Base-by-base conservation (phyloP, 2,329 filamentous ascomycete genomes). In the Aspergillus intermedius region DNA sequence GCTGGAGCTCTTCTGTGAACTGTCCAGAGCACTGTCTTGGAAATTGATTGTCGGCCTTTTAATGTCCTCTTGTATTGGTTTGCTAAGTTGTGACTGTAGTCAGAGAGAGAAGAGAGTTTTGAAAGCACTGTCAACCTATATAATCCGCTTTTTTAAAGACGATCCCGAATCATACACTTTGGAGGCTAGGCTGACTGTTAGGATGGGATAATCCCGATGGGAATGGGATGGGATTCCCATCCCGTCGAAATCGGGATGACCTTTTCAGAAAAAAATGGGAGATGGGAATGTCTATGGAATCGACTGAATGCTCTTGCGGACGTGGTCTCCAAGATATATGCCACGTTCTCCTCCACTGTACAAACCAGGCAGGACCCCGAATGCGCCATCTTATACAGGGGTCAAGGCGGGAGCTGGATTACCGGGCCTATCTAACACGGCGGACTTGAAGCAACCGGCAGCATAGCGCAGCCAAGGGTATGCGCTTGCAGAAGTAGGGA, bases 31-130 rank as follows among this genome's bases (percentile, higher is more conserved):
- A n/a, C 19, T 28, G 32, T 42, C 10, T 34, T 12, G 8, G 48
- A 17, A 39, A 39, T n/a, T 9, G 17, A 8, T 9, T 39, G 12
- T 9, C 5, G 15, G 17, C 15, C 8, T 4, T 17, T n/a, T 5
- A 9, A 39, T 39, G 6, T 48, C 12, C 15, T 49, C 42, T 42
- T 51, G 53, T 48, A 55, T 53, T 17, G 47, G 19, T 21, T 21
- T 21, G 19, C 19, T 21, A 21, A 21, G 19, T 21, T 21, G 19
- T 21, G 19, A 21, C 19, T 21, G 19, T 21, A 21, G 19, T 21
- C 19, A 21, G 19, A 21, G 19, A 25, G 23, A 25, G 23, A 6
- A 25, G 23, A 25, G 23, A 25, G 23, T 7, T 7, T 25, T 7
- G 23, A 25, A 6, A 25, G 23, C 23, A 25, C 23, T 25, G 23